phyloP scores from a whole-genome alignment of 2,329 filamentous ascomycete genomes.

The Zelopaecilomyces penicillatus region DNA sequence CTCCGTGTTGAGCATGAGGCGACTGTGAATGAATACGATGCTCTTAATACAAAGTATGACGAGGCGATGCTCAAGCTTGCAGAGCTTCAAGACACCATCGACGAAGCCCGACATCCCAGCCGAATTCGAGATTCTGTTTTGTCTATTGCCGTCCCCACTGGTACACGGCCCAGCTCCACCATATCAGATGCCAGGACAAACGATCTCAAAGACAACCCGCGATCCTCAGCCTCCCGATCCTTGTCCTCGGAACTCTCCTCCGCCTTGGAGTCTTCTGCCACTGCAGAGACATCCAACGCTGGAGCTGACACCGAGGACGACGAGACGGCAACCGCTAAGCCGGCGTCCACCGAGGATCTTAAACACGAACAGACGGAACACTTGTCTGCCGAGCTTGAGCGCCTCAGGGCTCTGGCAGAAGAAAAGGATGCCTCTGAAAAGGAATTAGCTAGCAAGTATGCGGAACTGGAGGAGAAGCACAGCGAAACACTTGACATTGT shows the following conservation, averaged over 20 bases:
- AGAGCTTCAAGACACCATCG: conserved; percentile 75
- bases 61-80: conserved; percentile 74
- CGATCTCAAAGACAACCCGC: conserved; percentile 57
- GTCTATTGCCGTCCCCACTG: conserved; percentile 41
- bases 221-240: conserved; percentile 70
- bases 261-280: conserved; percentile 66
- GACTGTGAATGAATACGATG: conserved; percentile 71
- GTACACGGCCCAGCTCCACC: conserved; percentile 67
- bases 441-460: conserved; percentile 68
- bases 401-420: conserved; percentile 58
- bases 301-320: conserved; percentile 35
- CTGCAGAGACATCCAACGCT: conserved; percentile 53
- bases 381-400: conserved; percentile 55
- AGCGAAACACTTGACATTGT: conserved; percentile 75
- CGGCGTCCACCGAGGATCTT: conserved; percentile 31
- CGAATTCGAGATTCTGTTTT: conserved; percentile 47
- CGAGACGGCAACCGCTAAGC: conserved; percentile 36
- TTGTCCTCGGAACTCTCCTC: conserved; percentile 91
- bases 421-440: conserved; percentile 72
- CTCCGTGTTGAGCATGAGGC: conserved; percentile 84
- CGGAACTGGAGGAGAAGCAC: conserved; percentile 75
- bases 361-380: conserved; percentile 22
- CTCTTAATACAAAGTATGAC: conserved; percentile 82
- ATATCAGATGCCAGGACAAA: conserved; percentile 68
- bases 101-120: conserved; percentile 63